Evolutionary conservation across 805 yeast genomes (phyloP).

Genomic region (Maudiozyma barnettii): DNA sequence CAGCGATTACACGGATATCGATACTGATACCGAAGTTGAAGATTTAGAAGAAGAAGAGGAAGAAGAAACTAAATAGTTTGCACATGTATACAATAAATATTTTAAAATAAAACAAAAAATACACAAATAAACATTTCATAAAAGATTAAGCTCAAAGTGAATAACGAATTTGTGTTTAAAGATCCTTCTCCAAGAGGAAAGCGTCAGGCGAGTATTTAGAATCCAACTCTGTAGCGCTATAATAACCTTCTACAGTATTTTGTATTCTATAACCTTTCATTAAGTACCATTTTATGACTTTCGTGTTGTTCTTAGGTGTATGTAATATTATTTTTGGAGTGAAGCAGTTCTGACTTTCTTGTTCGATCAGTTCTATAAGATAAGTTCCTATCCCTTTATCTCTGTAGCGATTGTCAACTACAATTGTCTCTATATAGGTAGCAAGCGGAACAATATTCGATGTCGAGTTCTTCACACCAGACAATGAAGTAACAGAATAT

Average conservation of each 20-base stretch:
- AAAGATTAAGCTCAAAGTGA: too few relatives aligned
- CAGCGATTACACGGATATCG: conserved; percentile 28
- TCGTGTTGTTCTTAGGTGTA: conserved; percentile 37
- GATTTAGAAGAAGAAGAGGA: conserved; percentile 7
- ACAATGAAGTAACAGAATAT: conserved; percentile 28
- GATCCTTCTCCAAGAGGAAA: neutral
- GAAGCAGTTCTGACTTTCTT: conserved; percentile 37
- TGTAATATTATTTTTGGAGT: conserved; percentile 41
- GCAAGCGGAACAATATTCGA: conserved; percentile 36
- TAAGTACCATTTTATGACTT: conserved; percentile 43
- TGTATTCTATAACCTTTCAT: conserved; percentile 35
- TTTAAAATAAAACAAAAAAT: too few relatives aligned
- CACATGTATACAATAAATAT: too few relatives aligned
- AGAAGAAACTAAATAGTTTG: neutral
- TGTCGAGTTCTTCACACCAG: conserved; percentile 23
- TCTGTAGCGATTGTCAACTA: conserved; percentile 58
- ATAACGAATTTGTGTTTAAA: too few relatives aligned
- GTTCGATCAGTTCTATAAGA: conserved; percentile 47
- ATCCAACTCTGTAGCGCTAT: neutral
- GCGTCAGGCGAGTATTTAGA: neutral
- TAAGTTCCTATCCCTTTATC: conserved; percentile 51
- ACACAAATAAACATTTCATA: too few relatives aligned
- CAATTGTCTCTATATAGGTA: conserved; percentile 56
- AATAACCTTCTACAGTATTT: neutral
- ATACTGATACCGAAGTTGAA: conserved; percentile 30